Conservation (phyloP, 164 flowering plant species). For the Dillenia suffruticosa region DNA sequence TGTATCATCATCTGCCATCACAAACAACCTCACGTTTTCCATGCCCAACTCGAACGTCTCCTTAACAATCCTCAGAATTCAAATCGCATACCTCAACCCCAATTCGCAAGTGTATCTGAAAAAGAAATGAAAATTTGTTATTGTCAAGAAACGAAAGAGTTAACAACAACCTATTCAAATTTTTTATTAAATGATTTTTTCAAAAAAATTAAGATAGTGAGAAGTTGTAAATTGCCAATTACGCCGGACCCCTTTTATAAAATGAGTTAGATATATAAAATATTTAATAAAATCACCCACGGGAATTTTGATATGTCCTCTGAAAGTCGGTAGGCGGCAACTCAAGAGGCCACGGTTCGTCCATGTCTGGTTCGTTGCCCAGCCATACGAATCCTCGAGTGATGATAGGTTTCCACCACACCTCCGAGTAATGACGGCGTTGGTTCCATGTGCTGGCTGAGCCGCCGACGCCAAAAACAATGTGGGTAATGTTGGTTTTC, state of each 20-base stretch:
- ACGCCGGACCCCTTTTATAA: constrained; percentile 11
- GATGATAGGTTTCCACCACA: constrained; percentile 48
- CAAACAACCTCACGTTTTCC: constrained; percentile 76
- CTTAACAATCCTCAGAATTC: constrained; percentile 62
- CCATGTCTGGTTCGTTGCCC: constrained; percentile 28
- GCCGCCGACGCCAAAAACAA: constrained; percentile 54
- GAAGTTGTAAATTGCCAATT: constrained; percentile 8
- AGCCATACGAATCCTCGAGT: constrained; percentile 66
- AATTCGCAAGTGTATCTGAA: constrained; percentile 18
- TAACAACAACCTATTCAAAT: no score
- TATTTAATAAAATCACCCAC: not conserved
- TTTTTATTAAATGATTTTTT: no score
- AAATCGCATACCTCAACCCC: constrained; percentile 48
- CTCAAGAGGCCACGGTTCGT: constrained; percentile 24
- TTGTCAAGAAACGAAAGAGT: no score
- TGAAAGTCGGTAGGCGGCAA: constrained; percentile 47
- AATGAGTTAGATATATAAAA: constrained; percentile 4
- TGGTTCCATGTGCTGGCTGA: constrained; percentile 41
- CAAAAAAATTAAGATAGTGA: no score
- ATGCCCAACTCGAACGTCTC: constrained; percentile 48
- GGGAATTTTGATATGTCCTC: constrained; percentile 42
- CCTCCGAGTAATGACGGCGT: constrained; percentile 38
- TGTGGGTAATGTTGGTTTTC: constrained; percentile 19
- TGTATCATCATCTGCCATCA: constrained; percentile 95
- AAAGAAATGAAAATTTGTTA: no score